Evolutionary conservation across 1,139 yeast species (phyloP), one percentile per base, ranked within the genome.

Genomic region (Tardiomyces blankii): DNA sequence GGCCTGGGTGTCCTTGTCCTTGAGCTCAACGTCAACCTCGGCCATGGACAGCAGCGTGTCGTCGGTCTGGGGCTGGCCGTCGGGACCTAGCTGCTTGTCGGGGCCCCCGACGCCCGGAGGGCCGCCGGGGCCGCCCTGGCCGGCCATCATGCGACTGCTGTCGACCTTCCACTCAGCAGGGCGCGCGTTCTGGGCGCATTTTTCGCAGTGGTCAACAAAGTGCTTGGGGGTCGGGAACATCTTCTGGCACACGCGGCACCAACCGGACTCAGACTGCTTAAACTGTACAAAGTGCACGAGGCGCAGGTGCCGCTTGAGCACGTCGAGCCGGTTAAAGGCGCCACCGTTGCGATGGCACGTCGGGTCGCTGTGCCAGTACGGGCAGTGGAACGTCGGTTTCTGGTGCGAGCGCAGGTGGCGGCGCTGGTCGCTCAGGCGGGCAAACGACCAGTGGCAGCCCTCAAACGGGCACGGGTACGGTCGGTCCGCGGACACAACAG

Each of bases 271-370:
- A 12, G 70, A 68, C 48, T 65, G 57, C 46, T 63, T 61, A 49
- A 62, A 58, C 48, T 57, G 77, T 27, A 77, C 78, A 57, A 70
- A 79, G 62, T 82, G 89, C 25, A 82, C 84, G 44, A 82, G 67
- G 48, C 75, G 70, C 48, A 82, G 65, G 60, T 82, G 89, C 44
- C 89, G 69, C 53, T 81, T 82, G 50, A 82, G 65, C 30, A 82
- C 88, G 54, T 82, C 89, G 48, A 80, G 64, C 44, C 89, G 66
- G 54, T 77, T 78, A 61, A 82, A 82, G 0, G 83, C 75, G 3
- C 88, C 88, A 12, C 82, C 84, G 51, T 80, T 80, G 44, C 82
- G 70, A 59, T 81, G 89, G 58, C 88, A 82, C 2, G 83, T 75
- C 2, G 80, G 77, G 51, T 79, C 83, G 42, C 71, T 67, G 45